Evolutionary conservation across 2,329 filamentous ascomycete genomes (phyloP), one percentile per base, ranked within the genome.

Genomic region (Talaromyces rugulosus): DNA sequence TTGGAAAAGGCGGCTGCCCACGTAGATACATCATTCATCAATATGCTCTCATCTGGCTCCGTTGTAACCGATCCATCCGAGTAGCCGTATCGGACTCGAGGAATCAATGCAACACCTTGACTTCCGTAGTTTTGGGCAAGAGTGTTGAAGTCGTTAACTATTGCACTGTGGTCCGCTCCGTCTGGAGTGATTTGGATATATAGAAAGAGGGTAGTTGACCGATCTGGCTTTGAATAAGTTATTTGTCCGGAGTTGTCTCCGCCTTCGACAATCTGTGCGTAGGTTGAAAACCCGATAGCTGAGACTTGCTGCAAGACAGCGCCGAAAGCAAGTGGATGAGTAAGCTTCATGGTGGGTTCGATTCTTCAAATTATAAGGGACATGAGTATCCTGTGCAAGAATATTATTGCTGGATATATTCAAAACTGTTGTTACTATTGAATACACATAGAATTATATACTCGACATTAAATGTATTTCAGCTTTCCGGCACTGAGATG

Each of bases 61-160:
- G 59, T 57, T 12, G 59, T 18, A 33, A 61, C 51, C 16, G 59
- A 57, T 6, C 33, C 33, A 23, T 61, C 47, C 23, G 54, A 34
- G 12, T 31, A 58, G 23, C 59, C 59, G 27, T 61, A 61, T 33
- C 59, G 59, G 5, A 61, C 59, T 42, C 59, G 34, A 16, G 59
- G 59, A 23, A 61, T 61, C 6, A 61, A 47, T 51, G 59, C 50
- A 34, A 61, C 28, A 33, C 59, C 59, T n/a, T 54, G 54, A 16
- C 33, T 52, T 27, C 59, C 59, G n/a, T 58, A 61, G 36, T 61
- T 61, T 14, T 51, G 16, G 12, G 59, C 54, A 30, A 58, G 27
- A 11, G 54, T 58, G 16, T 57, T 44, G 34, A 61, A 61, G 33
- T 58, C 44, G 30, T 16, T 12, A n/a, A 61, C 40, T 23, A 61